These are phyloP conservation scores for Starmerella floricola DNA, from an alignment of 805 yeast genomes.

Conservation along the genomic window DNA sequence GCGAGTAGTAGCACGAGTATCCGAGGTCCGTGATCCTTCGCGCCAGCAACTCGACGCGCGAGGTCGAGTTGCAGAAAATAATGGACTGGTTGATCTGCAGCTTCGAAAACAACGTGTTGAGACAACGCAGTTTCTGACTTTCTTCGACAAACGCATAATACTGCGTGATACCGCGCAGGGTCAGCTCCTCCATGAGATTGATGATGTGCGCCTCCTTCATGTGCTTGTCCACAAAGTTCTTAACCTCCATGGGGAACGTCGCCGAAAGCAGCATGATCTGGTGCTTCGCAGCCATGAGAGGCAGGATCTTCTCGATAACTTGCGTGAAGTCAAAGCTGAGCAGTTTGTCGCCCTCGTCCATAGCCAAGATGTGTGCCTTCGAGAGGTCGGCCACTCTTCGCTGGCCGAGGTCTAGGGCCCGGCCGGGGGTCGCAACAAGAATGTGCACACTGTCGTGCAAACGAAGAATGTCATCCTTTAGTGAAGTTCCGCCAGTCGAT, in stretches of 20 bases:
- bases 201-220: slow-evolving; percentile 87
- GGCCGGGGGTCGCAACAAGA: slow-evolving; percentile 94
- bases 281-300: slow-evolving; percentile 62
- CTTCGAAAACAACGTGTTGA: slow-evolving; percentile 87
- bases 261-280: slow-evolving; percentile 89
- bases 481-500: slow-evolving; percentile 92
- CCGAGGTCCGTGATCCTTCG: slow-evolving; percentile 93
- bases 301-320: slow-evolving; percentile 74
- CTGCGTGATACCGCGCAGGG: slow-evolving; percentile 91
- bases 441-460: slow-evolving; percentile 87
- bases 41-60: slow-evolving; percentile 89
- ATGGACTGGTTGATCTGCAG: slow-evolving; percentile 92
- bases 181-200: slow-evolving; percentile 93
- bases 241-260: slow-evolving; percentile 90
- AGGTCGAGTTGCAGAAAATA: slow-evolving; percentile 93
- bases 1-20: slow-evolving; percentile 91
- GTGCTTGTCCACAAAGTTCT: slow-evolving; percentile 82
- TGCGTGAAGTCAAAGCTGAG: slow-evolving; percentile 78
- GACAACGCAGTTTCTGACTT: slow-evolving; percentile 87
- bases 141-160: slow-evolving; percentile 98
- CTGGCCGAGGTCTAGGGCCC: slow-evolving; percentile 86
- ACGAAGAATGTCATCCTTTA: slow-evolving; percentile 89
- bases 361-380: slow-evolving; percentile 74
- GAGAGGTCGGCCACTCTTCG: slow-evolving; percentile 78
- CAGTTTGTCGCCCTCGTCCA: slow-evolving; percentile 99